Evolutionary conservation across 2,329 filamentous ascomycete species (phyloP).

Genomic region (Akanthomyces muscarius): DNA sequence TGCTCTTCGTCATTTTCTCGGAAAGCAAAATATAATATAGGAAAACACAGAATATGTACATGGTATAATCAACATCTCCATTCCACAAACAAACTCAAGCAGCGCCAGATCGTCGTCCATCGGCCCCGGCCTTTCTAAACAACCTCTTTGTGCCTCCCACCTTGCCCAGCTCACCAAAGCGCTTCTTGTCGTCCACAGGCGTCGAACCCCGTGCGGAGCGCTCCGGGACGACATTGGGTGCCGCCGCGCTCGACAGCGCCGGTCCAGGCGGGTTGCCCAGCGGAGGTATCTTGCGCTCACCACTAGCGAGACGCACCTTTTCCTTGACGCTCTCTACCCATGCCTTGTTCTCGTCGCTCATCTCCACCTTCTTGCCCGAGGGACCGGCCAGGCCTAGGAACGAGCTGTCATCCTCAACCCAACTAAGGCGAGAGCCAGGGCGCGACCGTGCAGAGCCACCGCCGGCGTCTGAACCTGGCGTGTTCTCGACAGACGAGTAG

Average conservation of each 20-base stretch:
- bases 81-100: neutral
- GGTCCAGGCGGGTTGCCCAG: constrained; percentile 24
- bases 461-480: constrained; percentile 43
- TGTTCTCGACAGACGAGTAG: constrained; percentile 39
- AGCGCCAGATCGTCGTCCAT: constrained; percentile 8
- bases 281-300: constrained; percentile 41
- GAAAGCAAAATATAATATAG: neutral
- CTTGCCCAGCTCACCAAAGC: constrained; percentile 68
- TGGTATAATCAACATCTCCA: constrained; percentile 12
- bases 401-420: constrained; percentile 56
- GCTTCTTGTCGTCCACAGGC: constrained; percentile 27
- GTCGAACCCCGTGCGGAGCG: constrained; percentile 1
- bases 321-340: constrained; percentile 85
- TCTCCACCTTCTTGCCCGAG: constrained; percentile 58
- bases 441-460: constrained; percentile 37
- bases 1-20: neutral
- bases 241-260: constrained; percentile 1
- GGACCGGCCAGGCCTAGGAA: constrained; percentile 68
- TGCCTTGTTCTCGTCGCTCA: constrained; percentile 67
- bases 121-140: constrained; percentile 47
- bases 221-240: neutral
- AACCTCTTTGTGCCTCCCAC: constrained; percentile 70
- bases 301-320: constrained; percentile 68
- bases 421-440: constrained; percentile 51
- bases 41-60: neutral